Evolutionary conservation across 768 basidiomycete species (phyloP).

Genomic region (Phlegmacium glaucopus): DNA sequence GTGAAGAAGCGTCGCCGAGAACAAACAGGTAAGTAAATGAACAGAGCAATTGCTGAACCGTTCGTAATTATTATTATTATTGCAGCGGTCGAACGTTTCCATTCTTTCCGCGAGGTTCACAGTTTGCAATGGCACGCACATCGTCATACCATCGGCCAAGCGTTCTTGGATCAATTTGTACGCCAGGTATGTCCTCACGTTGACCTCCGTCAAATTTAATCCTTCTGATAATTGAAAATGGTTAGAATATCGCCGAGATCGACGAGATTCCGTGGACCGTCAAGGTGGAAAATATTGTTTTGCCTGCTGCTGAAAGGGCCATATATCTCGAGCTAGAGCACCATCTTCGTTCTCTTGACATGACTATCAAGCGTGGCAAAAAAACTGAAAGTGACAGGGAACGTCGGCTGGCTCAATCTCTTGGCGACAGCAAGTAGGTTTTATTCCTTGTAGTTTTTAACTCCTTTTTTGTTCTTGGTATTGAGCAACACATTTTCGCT

Average conservation of each 20-base stretch:
- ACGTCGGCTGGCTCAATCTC: conserved; percentile 78
- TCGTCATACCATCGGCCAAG: conserved; percentile 78
- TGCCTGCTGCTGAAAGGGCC: conserved; percentile 91
- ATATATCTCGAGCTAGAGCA: conserved; percentile 96
- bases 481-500: conserved; percentile 3
- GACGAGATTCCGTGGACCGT: conserved; percentile 86
- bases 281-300: conserved; percentile 58
- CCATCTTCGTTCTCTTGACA: conserved; percentile 85
- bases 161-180: conserved; percentile 77
- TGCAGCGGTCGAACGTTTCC: conserved; percentile 86
- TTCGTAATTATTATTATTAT: conserved; percentile 13
- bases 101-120: conserved; percentile 94
- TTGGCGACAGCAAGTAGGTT: conserved; percentile 85
- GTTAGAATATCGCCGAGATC: conserved; percentile 91
- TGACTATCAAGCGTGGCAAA: conserved; percentile 65
- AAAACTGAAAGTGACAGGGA: conserved; percentile 84
- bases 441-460: conserved; percentile 1
- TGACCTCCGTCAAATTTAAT: not conserved
- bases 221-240: conserved; percentile 9
- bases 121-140: conserved; percentile 91
- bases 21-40: conserved; percentile 63
- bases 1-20: conserved; percentile 81
- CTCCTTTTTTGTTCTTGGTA: not conserved
- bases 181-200: conserved; percentile 58
- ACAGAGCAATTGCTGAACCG: not conserved